These are phyloP conservation scores for Symbiotaphrina buchneri DNA, from an alignment of 495 filamentous ascomycete species.

Conservation along the genomic window DNA sequence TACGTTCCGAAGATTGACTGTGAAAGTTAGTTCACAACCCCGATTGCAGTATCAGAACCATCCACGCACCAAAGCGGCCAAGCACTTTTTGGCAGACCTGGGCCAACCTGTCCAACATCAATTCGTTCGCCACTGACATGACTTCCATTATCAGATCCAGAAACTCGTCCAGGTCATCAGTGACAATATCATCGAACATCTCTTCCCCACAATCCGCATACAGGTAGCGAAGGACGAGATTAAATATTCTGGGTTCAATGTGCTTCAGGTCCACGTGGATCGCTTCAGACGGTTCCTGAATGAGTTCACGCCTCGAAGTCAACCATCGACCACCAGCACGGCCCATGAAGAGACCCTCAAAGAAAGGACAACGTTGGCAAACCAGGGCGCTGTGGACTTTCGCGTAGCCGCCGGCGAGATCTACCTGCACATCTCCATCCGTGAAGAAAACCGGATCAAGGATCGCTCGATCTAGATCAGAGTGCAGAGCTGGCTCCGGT, in stretches of 20 bases:
- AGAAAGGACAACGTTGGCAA: conserved; percentile 78
- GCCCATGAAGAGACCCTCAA: conserved; percentile 70
- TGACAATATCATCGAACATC: conserved; percentile 57
- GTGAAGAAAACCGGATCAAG: conserved; percentile 44
- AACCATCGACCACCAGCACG: conserved; percentile 71
- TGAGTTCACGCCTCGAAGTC: conserved; percentile 30
- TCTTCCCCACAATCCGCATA: conserved; percentile 68
- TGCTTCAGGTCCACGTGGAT: conserved; percentile 69
- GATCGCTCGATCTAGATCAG: conserved; percentile 44
- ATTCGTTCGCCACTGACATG: conserved; percentile 70
- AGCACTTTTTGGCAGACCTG: conserved; percentile 77
- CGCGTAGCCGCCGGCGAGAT: conserved; percentile 46
- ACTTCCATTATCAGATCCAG: conserved; percentile 81
- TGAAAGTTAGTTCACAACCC: conserved; percentile 1
- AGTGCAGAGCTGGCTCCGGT: conserved; percentile 34
- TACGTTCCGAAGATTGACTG: conserved; percentile 69
- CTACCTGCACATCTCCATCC: conserved; percentile 50
- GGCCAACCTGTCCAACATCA: conserved; percentile 82
- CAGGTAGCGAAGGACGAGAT: conserved; percentile 59
- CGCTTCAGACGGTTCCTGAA: conserved; percentile 16
- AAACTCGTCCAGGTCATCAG: conserved; percentile 54
- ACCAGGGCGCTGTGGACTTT: conserved; percentile 54
- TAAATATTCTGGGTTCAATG: conserved; percentile 45
- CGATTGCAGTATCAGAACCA: neutral
- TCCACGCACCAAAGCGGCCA: conserved; percentile 48